phyloP scores from a whole-genome alignment of 2,329 filamentous ascomycete species.

The Aspergillus fumigatiaffinis region DNA sequence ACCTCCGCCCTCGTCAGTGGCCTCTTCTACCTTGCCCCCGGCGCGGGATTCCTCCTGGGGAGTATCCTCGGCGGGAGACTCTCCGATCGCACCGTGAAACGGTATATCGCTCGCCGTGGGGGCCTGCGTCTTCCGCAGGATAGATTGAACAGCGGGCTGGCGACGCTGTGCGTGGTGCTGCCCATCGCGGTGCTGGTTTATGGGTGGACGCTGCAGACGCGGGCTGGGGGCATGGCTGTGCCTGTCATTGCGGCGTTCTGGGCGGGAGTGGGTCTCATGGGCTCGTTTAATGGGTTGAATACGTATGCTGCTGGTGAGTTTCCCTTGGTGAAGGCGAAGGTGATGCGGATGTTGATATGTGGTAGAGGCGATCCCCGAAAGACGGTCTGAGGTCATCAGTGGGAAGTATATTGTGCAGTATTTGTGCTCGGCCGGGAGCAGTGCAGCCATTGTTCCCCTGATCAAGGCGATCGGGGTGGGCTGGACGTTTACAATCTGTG shows the following conservation, averaged over 20 bases:
- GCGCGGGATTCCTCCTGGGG: conserved; percentile 64
- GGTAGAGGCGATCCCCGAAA: conserved; percentile 40
- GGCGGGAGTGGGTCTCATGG: conserved; percentile 68
- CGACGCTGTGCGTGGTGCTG: conserved; percentile 55
- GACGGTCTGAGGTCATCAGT: conserved; percentile 68
- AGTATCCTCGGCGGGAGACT: conserved; percentile 67
- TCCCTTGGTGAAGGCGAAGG: neutral
- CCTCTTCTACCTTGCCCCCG: conserved; percentile 71
- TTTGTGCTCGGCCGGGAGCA: conserved; percentile 66
- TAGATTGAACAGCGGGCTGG: conserved; percentile 56
- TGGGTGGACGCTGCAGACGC: conserved; percentile 59
- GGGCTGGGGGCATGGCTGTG: conserved; percentile 50
- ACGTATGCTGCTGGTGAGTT: conserved; percentile 53
- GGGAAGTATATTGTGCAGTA: conserved; percentile 79
- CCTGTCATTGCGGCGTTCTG: conserved; percentile 70
- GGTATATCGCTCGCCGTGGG: conserved; percentile 56
- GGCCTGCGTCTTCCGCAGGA: conserved; percentile 65
- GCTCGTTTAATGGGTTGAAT: conserved; percentile 71
- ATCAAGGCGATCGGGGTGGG: conserved; percentile 71
- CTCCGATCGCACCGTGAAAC: conserved; percentile 63
- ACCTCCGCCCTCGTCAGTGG: conserved; percentile 63
- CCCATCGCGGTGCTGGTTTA: conserved; percentile 64
- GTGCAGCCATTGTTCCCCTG: conserved; percentile 67
- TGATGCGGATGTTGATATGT: neutral
- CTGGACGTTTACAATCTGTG: conserved; percentile 72